phyloP scores from a whole-genome alignment of 208 protist genomes.

The Entamoeba moshkovskii region DNA sequence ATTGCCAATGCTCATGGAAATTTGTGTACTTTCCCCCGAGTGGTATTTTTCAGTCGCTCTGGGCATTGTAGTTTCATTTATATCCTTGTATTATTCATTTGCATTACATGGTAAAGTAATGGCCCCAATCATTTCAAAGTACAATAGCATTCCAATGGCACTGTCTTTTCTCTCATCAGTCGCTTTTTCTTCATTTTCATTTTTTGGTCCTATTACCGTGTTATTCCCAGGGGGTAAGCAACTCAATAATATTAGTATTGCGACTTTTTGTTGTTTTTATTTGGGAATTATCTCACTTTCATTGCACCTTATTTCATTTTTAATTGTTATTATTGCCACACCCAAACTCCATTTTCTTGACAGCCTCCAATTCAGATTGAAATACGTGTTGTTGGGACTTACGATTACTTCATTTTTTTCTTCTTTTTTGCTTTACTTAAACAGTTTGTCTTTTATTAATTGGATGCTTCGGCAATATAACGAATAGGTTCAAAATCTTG shows the following conservation, averaged over 20 bases:
- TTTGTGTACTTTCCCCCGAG: background rate
- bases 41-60: background rate
- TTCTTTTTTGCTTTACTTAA: background rate
- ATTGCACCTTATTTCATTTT: background rate
- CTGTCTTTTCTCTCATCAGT: background rate
- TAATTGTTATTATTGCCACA: background rate
- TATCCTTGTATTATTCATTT: background rate
- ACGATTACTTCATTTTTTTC: background rate
- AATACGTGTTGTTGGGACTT: background rate
- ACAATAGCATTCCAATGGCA: background rate
- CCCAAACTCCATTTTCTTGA: background rate
- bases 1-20: background rate
- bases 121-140: background rate
- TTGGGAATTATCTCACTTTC: background rate
- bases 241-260: background rate
- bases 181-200: background rate
- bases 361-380: background rate
- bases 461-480: background rate
- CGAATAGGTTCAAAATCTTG: background rate
- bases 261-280: background rate
- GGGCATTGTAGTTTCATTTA: background rate
- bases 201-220: background rate
- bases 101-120: background rate
- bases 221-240: background rate
- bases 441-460: background rate